Conservation (phyloP, 495 filamentous ascomycete genomes). For the Podospora tetraspora region DNA sequence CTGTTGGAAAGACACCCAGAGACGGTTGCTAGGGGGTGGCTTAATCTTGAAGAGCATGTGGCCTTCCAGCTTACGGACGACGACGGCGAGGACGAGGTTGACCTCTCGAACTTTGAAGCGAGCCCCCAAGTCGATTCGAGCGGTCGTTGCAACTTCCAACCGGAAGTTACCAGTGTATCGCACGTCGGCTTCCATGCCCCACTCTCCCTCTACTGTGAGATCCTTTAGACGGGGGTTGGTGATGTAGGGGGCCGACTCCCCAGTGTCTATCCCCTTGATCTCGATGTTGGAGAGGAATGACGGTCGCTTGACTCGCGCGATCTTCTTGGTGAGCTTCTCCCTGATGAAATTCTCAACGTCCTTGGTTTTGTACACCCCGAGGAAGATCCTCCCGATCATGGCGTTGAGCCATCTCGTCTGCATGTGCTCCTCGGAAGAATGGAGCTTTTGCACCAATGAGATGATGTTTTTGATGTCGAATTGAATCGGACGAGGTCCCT, state of each 20-base stretch:
- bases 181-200: constrained; percentile 77
- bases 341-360: constrained; percentile 73
- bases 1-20: constrained; percentile 90
- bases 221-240: constrained; percentile 87
- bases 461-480: constrained; percentile 83
- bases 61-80: constrained; percentile 79
- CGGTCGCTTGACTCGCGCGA: constrained; percentile 85
- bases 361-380: constrained; percentile 78
- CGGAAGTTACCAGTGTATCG: constrained; percentile 85
- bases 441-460: constrained; percentile 76
- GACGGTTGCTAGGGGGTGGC: constrained; percentile 86
- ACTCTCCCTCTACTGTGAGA: constrained; percentile 84
- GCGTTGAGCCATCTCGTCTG: constrained; percentile 95
- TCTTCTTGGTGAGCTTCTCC: constrained; percentile 92
- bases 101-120: constrained; percentile 89
- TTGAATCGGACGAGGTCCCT: constrained; percentile 64
- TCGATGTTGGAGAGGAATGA: constrained; percentile 78
- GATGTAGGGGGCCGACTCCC: constrained; percentile 79
- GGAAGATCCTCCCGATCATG: constrained; percentile 77
- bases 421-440: constrained; percentile 86
- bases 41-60: constrained; percentile 83
- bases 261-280: constrained; percentile 77
- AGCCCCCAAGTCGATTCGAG: constrained; percentile 79
- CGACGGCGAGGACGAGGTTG: constrained; percentile 78
- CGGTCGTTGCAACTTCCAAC: constrained; percentile 82